Percentiles rank a stretch among this genome's conserved stretches.
phyloP scores from a whole-genome alignment of 805 yeast species.

The Pichia insulana region DNA sequence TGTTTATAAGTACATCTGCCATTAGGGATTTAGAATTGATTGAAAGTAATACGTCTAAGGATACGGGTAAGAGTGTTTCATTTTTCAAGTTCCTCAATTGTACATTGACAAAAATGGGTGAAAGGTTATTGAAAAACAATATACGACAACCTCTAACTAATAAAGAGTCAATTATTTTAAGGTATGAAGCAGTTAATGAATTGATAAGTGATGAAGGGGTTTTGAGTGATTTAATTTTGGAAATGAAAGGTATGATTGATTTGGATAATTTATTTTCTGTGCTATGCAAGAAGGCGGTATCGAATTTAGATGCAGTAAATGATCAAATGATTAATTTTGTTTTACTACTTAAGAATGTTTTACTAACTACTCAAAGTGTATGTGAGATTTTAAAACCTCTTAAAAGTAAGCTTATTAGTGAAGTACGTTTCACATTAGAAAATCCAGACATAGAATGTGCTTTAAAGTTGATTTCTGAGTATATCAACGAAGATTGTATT shows the following conservation, averaged over 20 bases:
- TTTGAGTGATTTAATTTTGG: conserved; percentile 13
- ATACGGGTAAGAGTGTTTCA: conserved; percentile 20
- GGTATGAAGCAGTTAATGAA: conserved; percentile 33
- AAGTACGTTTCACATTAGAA: conserved; percentile 24
- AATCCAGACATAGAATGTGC: conserved; percentile 21
- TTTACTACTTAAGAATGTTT: conserved; percentile 31
- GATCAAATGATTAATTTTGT: conserved; percentile 35
- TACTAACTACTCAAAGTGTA: conserved; percentile 19
- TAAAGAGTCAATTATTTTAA: conserved; percentile 25
- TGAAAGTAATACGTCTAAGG: conserved; percentile 24
- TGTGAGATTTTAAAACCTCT: conserved; percentile 12
- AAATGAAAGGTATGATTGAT: conserved; percentile 29
- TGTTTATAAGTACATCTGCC: conserved; percentile 36
- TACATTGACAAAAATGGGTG: conserved; percentile 41
- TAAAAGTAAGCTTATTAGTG: conserved; percentile 10
- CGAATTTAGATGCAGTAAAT: conserved; percentile 14
- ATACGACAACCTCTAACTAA: conserved; percentile 42
- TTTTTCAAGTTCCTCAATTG: conserved; percentile 31
- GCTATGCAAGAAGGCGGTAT: conserved; percentile 9
- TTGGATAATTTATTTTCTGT: conserved; percentile 34
- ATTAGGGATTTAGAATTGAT: conserved; percentile 32
- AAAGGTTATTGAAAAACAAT: conserved; percentile 31
- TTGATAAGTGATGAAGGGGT: conserved; percentile 18
- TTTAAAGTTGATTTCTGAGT: conserved; percentile 21
- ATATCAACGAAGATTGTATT: conserved; percentile 34